Percentiles rank a stretch among this genome's conserved stretches.
Conservation (phyloP, 164 flowering plant species). For the Platanus orientalis region DNA sequence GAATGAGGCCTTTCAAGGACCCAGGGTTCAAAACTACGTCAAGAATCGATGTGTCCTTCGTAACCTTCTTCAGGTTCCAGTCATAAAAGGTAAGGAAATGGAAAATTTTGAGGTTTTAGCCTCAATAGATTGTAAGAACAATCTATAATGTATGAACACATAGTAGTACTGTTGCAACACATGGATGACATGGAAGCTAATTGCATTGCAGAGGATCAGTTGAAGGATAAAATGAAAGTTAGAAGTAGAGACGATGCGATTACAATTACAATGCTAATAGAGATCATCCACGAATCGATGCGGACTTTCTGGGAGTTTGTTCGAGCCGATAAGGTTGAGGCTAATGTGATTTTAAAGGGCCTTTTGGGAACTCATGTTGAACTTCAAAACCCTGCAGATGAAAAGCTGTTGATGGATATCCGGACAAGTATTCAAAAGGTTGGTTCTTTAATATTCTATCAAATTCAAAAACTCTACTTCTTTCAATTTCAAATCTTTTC, state of each 20-base stretch:
- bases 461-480: neutral
- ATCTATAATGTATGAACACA: too few species aligned
- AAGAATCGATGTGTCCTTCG: constrained; percentile 49
- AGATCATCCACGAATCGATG: constrained; percentile 54
- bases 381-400: constrained; percentile 41
- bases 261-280: constrained; percentile 28
- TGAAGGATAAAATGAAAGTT: constrained; percentile 32
- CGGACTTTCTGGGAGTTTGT: constrained; percentile 60
- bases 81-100: constrained; percentile 52
- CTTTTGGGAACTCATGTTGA: constrained; percentile 25
- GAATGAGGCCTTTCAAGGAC: constrained; percentile 65
- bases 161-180: too few species aligned
- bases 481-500: neutral
- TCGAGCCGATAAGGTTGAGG: constrained; percentile 45
- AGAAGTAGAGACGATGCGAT: constrained; percentile 30
- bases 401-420: constrained; percentile 38
- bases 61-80: constrained; percentile 76
- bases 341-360: constrained; percentile 20
- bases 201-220: constrained; percentile 46
- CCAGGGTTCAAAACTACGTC: constrained; percentile 57
- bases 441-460: neutral
- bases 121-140: too few species aligned
- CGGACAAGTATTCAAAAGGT: constrained; percentile 62
- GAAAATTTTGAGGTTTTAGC: too few species aligned
- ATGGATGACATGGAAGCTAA: neutral